Evolutionary conservation across 257 asterid species (phyloP).

Genomic region (Coffea canephora): DNA sequence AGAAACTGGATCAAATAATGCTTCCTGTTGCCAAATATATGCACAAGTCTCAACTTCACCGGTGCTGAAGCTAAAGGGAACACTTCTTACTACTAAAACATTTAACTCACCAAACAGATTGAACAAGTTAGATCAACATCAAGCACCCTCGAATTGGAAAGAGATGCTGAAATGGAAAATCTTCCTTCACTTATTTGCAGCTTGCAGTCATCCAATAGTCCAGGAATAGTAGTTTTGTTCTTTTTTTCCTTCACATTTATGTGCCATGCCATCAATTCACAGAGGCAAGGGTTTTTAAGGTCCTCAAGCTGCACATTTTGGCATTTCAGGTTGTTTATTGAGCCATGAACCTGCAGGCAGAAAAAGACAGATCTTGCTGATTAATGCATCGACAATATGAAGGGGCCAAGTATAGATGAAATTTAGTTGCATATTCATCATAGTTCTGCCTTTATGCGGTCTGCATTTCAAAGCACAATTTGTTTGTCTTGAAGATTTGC

Average conservation of each 20-base stretch:
- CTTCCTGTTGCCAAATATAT: constrained; percentile 9
- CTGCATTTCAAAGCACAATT: background rate
- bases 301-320: constrained; percentile 23
- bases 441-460: background rate
- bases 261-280: constrained; percentile 23
- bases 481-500: background rate
- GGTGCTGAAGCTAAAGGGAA: background rate
- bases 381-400: background rate
- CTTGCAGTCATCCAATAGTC: constrained; percentile 16
- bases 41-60: background rate
- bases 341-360: constrained; percentile 3
- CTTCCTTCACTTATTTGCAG: constrained; percentile 12
- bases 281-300: constrained; percentile 18
- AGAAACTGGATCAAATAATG: constrained; percentile 27
- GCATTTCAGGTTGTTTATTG: background rate
- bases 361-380: background rate
- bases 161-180: constrained; percentile 7
- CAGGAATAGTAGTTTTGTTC: constrained; percentile 7
- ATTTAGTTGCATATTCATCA: background rate
- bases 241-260: constrained; percentile 10
- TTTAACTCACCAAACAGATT: constrained; percentile 24
- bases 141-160: constrained; percentile 11
- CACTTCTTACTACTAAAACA: background rate
- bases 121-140: constrained; percentile 26
- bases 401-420: background rate